These are phyloP conservation scores for Fusarium illudens DNA, from an alignment of 2,329 filamentous ascomycete genomes.

Conservation along the genomic window DNA sequence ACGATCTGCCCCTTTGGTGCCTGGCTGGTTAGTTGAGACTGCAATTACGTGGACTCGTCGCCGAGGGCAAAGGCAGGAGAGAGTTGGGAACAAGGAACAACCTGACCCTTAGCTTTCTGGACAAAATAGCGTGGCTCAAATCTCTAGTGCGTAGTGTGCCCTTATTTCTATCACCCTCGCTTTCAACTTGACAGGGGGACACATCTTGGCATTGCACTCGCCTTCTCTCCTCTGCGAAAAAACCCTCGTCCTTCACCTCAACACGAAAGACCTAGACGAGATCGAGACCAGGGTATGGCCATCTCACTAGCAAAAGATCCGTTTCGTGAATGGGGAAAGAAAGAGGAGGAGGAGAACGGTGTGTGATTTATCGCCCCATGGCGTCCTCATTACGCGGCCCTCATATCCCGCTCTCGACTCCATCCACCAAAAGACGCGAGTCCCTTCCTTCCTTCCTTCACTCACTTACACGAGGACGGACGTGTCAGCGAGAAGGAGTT, in stretches of 20 bases:
- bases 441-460: no score
- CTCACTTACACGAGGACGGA: conserved; percentile 15
- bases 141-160: neutral
- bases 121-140: neutral
- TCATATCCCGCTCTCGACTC: conserved; percentile 3
- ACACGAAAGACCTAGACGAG: neutral
- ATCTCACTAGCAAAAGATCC: neutral
- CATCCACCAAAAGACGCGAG: conserved; percentile 1
- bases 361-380: neutral
- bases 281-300: neutral
- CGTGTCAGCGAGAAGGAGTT: neutral
- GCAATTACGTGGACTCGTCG: neutral
- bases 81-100: neutral
- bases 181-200: neutral
- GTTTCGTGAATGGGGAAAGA: neutral
- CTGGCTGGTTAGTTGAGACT: neutral
- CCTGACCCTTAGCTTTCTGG: neutral
- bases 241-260: neutral
- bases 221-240: neutral
- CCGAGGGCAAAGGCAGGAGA: neutral
- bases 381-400: conserved; percentile 27
- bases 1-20: neutral
- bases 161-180: neutral
- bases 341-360: neutral
- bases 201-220: neutral